Conservation (phyloP, 164 flowering plant genomes). For the Hamamelis virginiana region DNA sequence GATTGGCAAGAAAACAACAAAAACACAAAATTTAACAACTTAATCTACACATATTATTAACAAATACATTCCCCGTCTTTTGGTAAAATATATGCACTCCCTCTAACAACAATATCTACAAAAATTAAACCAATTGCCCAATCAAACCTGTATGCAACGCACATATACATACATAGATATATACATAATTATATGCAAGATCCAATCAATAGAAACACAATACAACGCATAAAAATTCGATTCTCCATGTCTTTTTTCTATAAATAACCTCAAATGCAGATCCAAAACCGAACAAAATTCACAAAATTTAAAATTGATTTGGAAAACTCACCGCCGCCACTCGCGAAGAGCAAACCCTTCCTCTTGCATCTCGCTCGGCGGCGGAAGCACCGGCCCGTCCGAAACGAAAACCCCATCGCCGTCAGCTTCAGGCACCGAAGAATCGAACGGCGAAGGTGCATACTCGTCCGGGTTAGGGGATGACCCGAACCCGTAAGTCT, state of each 20-base stretch:
- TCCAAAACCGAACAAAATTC: no score
- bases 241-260: not conserved
- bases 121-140: not conserved
- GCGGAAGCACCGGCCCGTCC: constrained; percentile 32
- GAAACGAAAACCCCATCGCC: constrained; percentile 21
- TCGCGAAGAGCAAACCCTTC: constrained; percentile 38
- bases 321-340: constrained; percentile 42
- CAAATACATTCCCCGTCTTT: no score
- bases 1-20: no score
- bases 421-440: constrained; percentile 6
- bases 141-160: no score
- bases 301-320: not conserved
- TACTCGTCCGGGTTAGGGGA: constrained; percentile 10
- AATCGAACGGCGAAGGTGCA: constrained; percentile 23
- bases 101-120: not conserved
- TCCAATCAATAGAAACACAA: no score
- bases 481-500: constrained; percentile 17
- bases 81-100: no score
- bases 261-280: not conserved
- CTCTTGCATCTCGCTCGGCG: constrained; percentile 36
- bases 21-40: no score
- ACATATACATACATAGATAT: not conserved
- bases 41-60: no score
- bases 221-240: no score
- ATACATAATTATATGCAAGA: no score